Evolutionary conservation across 306 rosid species (phyloP).

Genomic region (Quercus mongolica): DNA sequence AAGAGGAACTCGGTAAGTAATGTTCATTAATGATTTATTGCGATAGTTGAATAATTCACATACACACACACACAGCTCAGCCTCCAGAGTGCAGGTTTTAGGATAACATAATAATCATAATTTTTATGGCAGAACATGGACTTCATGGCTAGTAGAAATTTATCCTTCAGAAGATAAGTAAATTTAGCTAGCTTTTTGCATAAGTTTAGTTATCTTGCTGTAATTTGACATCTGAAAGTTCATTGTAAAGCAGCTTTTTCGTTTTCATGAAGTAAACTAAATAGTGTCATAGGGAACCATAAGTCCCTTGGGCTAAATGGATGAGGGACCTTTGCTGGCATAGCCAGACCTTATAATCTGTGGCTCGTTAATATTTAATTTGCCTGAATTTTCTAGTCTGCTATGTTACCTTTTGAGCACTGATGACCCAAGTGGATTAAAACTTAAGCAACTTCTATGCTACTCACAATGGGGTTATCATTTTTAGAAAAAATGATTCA

Average conservation of each 20-base stretch:
- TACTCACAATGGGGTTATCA: background rate
- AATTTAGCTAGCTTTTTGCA: background rate
- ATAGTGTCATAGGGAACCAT: background rate
- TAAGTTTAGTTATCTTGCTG: background rate
- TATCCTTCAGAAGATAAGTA: background rate
- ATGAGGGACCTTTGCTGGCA: background rate
- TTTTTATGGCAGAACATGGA: background rate
- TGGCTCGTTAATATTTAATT: background rate
- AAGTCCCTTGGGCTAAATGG: background rate
- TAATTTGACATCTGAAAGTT: background rate
- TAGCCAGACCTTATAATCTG: background rate
- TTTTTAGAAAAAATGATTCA: background rate
- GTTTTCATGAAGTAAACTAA: background rate
- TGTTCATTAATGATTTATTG: background rate
- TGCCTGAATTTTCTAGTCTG: background rate
- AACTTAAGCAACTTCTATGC: background rate
- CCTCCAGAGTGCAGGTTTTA: background rate
- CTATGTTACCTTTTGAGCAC: background rate
- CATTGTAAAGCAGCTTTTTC: background rate
- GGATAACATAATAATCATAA: background rate
- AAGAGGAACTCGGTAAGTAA: constrained; percentile 13
- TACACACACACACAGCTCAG: background rate
- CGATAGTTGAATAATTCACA: background rate
- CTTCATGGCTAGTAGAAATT: background rate
- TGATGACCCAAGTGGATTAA: background rate